These are phyloP conservation scores for Rhexocercosporidium sp. DNA, from an alignment of 2,329 filamentous ascomycete genomes.

Conservation along the genomic window DNA sequence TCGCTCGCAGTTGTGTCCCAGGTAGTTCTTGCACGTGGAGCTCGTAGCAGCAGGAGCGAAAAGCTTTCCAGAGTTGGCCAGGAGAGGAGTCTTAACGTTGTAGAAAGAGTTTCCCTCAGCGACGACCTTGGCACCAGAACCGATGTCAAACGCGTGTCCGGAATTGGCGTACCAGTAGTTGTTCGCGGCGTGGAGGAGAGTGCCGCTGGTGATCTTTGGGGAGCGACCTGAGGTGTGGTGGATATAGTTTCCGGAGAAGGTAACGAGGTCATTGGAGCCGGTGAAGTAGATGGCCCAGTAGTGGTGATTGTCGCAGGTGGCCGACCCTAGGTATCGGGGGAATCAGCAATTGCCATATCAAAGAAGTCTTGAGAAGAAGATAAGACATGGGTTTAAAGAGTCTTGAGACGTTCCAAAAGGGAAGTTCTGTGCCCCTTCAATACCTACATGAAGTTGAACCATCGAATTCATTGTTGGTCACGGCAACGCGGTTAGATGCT, in stretches of 20 bases:
- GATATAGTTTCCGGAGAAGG: slow-evolving; percentile 51
- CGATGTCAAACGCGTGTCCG: slow-evolving; percentile 52
- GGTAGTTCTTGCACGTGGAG: slow-evolving; percentile 21
- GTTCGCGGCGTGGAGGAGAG: slow-evolving; percentile 49
- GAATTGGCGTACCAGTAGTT: slow-evolving; percentile 49
- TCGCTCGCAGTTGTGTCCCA: slow-evolving; percentile 30
- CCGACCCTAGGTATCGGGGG: too few species aligned
- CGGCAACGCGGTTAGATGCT: slow-evolving; percentile 46
- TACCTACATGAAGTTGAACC: slow-evolving; percentile 48
- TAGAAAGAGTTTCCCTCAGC: slow-evolving; percentile 54
- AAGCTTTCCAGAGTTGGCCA: slow-evolving; percentile 23
- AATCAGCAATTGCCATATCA: too few species aligned
- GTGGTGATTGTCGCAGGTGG: slow-evolving; percentile 51
- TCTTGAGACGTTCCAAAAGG: too few species aligned
- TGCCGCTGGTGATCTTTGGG: slow-evolving; percentile 49
- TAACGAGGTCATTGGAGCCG: slow-evolving; percentile 48
- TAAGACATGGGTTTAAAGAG: too few species aligned
- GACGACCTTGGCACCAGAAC: slow-evolving; percentile 40
- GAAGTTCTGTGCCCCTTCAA: too few species aligned
- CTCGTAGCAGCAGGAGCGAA: slow-evolving; percentile 32
- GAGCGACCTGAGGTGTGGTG: slow-evolving; percentile 51
- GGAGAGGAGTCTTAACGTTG: slow-evolving; percentile 45
- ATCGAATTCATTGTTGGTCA: slow-evolving; percentile 54
- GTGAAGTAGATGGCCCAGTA: slow-evolving; percentile 53
- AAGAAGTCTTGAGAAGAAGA: too few species aligned